These are phyloP conservation scores for Aureobasidium sp. DNA, from an alignment of 2,329 filamentous ascomycete species.

Conservation along the genomic window DNA sequence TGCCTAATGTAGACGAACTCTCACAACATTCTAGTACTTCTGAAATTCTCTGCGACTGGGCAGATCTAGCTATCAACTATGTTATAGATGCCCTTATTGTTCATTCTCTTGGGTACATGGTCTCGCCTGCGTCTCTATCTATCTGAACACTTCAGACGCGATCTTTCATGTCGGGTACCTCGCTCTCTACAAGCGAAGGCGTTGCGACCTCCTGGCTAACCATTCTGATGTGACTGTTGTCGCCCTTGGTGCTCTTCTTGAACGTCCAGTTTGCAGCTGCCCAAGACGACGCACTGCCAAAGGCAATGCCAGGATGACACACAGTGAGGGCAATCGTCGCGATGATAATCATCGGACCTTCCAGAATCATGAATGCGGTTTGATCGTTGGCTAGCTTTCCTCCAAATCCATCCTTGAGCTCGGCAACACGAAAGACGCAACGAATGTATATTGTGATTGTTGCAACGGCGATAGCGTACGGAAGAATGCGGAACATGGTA, in stretches of 20 bases:
- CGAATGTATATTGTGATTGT: constrained; percentile 42
- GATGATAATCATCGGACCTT: constrained; percentile 45
- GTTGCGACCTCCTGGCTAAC: not conserved
- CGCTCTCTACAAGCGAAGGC: not conserved
- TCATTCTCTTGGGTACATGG: too few species aligned
- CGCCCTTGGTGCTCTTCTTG: constrained; percentile 8
- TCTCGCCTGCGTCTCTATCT: not conserved
- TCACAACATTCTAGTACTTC: not conserved
- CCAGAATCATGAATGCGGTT: constrained; percentile 40
- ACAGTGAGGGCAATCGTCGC: constrained; percentile 37
- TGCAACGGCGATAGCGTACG: constrained; percentile 29
- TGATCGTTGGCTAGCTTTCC: constrained; percentile 41
- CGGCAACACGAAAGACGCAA: constrained; percentile 44
- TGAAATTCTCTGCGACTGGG: not conserved
- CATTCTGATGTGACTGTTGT: not conserved
- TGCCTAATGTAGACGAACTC: not conserved
- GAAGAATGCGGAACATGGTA: constrained; percentile 15
- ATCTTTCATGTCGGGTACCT: not conserved
- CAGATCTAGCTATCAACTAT: too few species aligned
- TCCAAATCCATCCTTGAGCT: constrained; percentile 42
- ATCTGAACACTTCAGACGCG: not conserved
- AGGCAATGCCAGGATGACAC: constrained; percentile 38
- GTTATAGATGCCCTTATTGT: too few species aligned
- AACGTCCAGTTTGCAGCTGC: constrained; percentile 17
- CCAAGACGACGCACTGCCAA: constrained; percentile 10